Evolutionary conservation across 164 flowering plant genomes (phyloP).

Genomic region (Tetrastigma voinierianum): DNA sequence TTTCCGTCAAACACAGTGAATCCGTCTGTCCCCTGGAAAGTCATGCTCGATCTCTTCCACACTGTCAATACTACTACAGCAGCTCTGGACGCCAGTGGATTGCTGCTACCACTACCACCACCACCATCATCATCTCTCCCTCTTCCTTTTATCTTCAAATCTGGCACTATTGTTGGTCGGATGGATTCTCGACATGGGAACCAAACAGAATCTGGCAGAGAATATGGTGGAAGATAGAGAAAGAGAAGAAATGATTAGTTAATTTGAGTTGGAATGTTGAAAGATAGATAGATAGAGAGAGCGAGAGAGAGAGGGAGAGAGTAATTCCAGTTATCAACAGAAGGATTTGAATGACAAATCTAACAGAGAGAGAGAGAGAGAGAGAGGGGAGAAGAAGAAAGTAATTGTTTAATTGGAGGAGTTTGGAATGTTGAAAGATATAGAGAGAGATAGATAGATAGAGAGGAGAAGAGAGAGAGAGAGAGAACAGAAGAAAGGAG

Average conservation of each 20-base stretch:
- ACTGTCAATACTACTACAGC: slow-evolving; percentile 48
- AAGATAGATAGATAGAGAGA: too few species aligned
- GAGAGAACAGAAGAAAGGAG: too few species aligned
- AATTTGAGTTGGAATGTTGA: too few species aligned
- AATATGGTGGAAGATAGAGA: too few species aligned
- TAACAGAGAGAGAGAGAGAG: slow-evolving; percentile 3
- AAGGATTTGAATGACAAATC: too few species aligned
- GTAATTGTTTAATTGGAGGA: too few species aligned
- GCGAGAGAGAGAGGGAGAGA: too few species aligned
- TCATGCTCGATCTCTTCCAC: slow-evolving; percentile 75
- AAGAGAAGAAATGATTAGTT: too few species aligned
- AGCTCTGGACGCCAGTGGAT: slow-evolving; percentile 3
- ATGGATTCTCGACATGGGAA: slow-evolving; percentile 35
- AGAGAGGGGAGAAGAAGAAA: background rate
- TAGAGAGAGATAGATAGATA: too few species aligned
- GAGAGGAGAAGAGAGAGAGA: too few species aligned
- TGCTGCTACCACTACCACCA: background rate
- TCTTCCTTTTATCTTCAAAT: slow-evolving; percentile 3
- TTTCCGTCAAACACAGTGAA: slow-evolving; percentile 52
- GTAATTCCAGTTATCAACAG: too few species aligned
- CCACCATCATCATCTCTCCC: background rate
- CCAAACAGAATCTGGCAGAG: background rate
- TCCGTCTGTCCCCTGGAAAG: slow-evolving; percentile 66
- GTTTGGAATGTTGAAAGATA: too few species aligned
- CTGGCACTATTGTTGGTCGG: slow-evolving; percentile 20